Percentiles rank a stretch among this genome's conserved stretches.
Evolutionary conservation across 139 green algal species (phyloP).

Genomic region (Auxenochlorella pyrenoidosa): DNA sequence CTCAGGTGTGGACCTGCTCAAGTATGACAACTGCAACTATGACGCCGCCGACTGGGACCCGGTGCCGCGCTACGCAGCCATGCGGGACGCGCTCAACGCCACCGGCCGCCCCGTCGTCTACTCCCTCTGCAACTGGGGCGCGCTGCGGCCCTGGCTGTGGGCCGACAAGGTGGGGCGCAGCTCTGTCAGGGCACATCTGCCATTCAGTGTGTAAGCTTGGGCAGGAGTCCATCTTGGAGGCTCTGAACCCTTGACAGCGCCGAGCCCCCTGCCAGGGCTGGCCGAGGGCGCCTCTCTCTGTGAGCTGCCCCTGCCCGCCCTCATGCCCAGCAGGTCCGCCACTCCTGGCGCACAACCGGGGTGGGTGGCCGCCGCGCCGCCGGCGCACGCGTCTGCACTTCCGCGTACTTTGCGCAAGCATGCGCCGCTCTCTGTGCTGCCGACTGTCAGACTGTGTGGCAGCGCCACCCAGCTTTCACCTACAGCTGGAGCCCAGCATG

Average conservation of each 20-base stretch:
- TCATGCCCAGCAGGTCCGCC: background rate
- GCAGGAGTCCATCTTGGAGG: too few species aligned
- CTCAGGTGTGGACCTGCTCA: slow-evolving; percentile 26
- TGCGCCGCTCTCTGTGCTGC: too few species aligned
- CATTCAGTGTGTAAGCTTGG: too few species aligned
- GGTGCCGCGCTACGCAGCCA: slow-evolving; percentile 9
- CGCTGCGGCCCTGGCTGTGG: slow-evolving; percentile 75
- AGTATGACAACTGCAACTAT: slow-evolving; percentile 28
- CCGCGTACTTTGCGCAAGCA: too few species aligned
- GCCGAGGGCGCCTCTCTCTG: too few species aligned
- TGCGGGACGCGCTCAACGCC: slow-evolving; percentile 66
- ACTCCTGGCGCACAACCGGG: slow-evolving; percentile 22
- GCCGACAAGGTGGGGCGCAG: slow-evolving; percentile 39
- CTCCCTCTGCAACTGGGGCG: slow-evolving; percentile 80
- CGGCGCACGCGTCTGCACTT: too few species aligned
- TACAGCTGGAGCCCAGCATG: too few species aligned
- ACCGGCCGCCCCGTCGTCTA: slow-evolving; percentile 77
- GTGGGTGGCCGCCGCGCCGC: background rate
- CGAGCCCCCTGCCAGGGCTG: too few species aligned
- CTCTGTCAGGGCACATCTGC: too few species aligned
- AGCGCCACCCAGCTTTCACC: too few species aligned
- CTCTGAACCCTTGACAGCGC: too few species aligned
- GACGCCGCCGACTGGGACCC: background rate
- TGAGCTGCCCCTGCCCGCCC: background rate
- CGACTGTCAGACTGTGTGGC: too few species aligned